Conservation (phyloP, 2,329 filamentous ascomycete genomes). For the Pseudogymnoascus sp. region DNA sequence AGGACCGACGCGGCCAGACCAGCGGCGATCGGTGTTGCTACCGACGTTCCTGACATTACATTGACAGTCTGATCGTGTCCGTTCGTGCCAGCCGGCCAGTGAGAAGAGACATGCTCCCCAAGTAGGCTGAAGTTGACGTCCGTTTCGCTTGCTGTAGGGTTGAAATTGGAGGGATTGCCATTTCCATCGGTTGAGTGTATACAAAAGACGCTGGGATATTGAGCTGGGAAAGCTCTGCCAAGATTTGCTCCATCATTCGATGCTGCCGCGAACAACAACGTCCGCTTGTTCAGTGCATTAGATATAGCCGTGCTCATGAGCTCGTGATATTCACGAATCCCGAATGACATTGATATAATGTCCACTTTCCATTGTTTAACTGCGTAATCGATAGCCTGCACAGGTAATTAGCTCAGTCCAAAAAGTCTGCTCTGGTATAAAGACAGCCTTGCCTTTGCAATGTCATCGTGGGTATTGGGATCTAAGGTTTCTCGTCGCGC, state of each 20-base stretch:
- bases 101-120: constrained; percentile 21
- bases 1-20: constrained; percentile 22
- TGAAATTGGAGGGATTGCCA: constrained; percentile 17
- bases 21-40: constrained; percentile 23
- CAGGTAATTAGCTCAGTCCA: background rate
- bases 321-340: constrained; percentile 11
- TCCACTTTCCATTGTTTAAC: constrained; percentile 22
- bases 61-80: background rate
- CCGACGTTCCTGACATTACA: constrained; percentile 22
- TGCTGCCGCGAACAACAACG: constrained; percentile 20
- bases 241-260: constrained; percentile 17
- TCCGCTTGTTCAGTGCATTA: constrained; percentile 11
- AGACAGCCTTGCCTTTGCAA: constrained; percentile 15
- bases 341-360: constrained; percentile 22
- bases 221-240: constrained; percentile 18
- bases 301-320: constrained; percentile 11
- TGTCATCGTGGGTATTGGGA: constrained; percentile 4
- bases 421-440: background rate
- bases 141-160: constrained; percentile 14
- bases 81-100: constrained; percentile 18
- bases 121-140: constrained; percentile 22
- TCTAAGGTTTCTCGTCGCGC: constrained; percentile 16
- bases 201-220: constrained; percentile 16
- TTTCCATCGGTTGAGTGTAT: constrained; percentile 17
- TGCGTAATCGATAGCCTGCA: constrained; percentile 20